Evolutionary conservation across 257 asterid genomes (phyloP).

Genomic region (Forsythia suspensa): DNA sequence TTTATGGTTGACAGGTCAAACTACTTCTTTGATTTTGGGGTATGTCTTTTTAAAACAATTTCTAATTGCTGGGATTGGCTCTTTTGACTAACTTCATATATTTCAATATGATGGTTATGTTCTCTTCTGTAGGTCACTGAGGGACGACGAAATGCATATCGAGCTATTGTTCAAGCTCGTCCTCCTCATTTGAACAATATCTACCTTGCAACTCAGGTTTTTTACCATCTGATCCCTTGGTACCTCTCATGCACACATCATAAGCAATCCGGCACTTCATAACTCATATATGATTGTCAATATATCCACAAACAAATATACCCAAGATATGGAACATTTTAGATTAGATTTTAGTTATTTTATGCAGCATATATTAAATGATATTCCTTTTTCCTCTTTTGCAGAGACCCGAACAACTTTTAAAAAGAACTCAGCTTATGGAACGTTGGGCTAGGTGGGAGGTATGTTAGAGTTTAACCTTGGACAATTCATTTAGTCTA

Average conservation of each 20-base stretch:
- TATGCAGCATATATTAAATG: constrained; percentile 18
- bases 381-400: constrained; percentile 30
- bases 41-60: constrained; percentile 35
- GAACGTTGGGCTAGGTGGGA: constrained; percentile 99
- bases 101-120: constrained; percentile 20
- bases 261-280: constrained; percentile 1
- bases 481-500: constrained; percentile 15
- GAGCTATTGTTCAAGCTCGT: constrained; percentile 96
- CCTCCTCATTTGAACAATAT: constrained; percentile 94
- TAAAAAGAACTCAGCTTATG: constrained; percentile 95
- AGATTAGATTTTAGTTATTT: constrained; percentile 17
- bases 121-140: constrained; percentile 61
- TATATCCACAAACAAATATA: background rate
- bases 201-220: constrained; percentile 98
- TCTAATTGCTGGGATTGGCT: constrained; percentile 21
- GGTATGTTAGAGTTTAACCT: constrained; percentile 55
- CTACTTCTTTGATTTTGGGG: constrained; percentile 98
- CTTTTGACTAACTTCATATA: constrained; percentile 21
- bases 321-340: constrained; percentile 17
- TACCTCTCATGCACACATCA: constrained; percentile 24
- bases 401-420: constrained; percentile 97
- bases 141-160: constrained; percentile 82
- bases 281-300: constrained; percentile 15
- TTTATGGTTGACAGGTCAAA: constrained; percentile 98
- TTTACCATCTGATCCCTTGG: constrained; percentile 27